Evolutionary conservation across 2,329 filamentous ascomycete genomes (phyloP), one percentile per base, ranked within the genome.

Genomic region (Xylariaceae sp.): DNA sequence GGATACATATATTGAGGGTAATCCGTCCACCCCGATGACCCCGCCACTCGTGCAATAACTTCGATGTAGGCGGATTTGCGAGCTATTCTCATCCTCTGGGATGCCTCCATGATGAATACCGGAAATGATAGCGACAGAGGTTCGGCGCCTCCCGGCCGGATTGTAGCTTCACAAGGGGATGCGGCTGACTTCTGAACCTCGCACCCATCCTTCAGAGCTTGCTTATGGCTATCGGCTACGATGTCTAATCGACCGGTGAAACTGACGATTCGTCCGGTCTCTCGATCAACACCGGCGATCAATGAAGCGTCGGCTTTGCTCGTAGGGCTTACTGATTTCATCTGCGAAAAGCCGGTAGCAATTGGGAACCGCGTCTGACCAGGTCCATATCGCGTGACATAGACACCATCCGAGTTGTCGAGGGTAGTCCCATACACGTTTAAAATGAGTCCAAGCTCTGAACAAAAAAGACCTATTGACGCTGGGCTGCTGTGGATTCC

Each of bases 41-140:
- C 2, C 68, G 32, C 18, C 53, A 54, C 47, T 22, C 54, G 61
- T 1, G 69, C 72, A 29, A 74, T 63, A 36, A 78, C 63, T 55
- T 79, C 75, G 26, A 79, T 58, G 53, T 75, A 78, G 10, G 62
- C 64, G 1, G 75, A 74, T 21, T 64, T 72, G n/a, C 75, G 71
- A 43, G 72, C 75, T 22, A 79, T 65, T 12, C 71, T 70, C 1
- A 67, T 70, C 53, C 62, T 72, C 55, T 62, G 67, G 10, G 60
- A 65, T 0, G 65, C 58, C 8, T 65, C 63, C 15, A 60, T 62
- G 3, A 79, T 59, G 0, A 74, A 73, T 0, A 69, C 53, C 0
- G 74, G 74, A 47, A 75, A 80, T 1, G 56, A 64, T 5, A 77
- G 29, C 2, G 67, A 60, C 2, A 67, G 67, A 4, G 70, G 61